A percentile compares a stretch with the other conserved stretches of the same genome.
Evolutionary conservation across 106 monocot species (phyloP).

Genomic region (Dactylorhiza incarnata): DNA sequence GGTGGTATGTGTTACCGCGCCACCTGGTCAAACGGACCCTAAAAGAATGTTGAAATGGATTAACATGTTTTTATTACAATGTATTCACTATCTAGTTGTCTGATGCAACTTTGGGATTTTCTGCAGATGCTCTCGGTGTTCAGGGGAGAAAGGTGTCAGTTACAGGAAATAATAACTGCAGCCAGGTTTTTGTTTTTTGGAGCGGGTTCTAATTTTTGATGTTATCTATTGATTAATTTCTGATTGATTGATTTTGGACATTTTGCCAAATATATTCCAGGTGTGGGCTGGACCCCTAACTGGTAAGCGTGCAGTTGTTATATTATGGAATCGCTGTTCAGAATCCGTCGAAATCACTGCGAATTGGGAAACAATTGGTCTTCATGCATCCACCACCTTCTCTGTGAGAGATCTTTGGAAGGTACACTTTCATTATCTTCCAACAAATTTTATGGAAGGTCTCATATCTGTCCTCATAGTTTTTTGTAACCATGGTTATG

Average conservation of each 20-base stretch:
- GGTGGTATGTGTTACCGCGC: too few species aligned
- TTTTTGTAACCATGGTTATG: background rate
- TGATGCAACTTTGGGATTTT: background rate
- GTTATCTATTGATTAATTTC: background rate
- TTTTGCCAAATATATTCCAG: conserved; percentile 24
- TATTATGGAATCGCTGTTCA: conserved; percentile 84
- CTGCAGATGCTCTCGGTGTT: conserved; percentile 84
- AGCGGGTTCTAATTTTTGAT: background rate
- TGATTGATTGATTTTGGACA: background rate
- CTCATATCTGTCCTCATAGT: background rate
- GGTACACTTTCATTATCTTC: conserved; percentile 24
- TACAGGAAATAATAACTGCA: conserved; percentile 58
- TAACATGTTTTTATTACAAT: background rate
- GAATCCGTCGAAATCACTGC: conserved; percentile 38
- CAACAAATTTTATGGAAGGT: background rate
- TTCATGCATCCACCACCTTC: conserved; percentile 36
- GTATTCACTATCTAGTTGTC: background rate
- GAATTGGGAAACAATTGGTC: conserved; percentile 57
- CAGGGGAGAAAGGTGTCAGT: conserved; percentile 80
- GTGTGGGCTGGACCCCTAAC: conserved; percentile 94
- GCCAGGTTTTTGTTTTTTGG: conserved; percentile 43
- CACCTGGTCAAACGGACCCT: too few species aligned
- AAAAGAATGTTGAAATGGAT: too few species aligned
- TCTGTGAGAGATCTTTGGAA: conserved; percentile 87
- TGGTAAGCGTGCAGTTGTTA: conserved; percentile 40